phyloP scores from a whole-genome alignment of 129 eudicot genomes.

The Calendula officinalis region DNA sequence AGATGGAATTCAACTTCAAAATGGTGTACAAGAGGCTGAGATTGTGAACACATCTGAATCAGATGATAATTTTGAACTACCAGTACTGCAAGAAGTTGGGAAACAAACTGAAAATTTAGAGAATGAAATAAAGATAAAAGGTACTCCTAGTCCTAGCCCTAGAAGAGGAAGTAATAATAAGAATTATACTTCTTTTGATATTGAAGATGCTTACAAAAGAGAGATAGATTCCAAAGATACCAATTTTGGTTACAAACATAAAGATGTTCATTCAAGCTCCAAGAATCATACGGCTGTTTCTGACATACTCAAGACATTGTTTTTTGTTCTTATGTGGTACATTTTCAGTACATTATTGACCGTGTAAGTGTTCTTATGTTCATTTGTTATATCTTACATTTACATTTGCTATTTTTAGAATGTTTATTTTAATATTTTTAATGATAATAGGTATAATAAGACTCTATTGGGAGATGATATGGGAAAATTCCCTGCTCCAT shows the following conservation, averaged over 20 bases:
- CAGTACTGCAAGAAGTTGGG: constrained; percentile 39
- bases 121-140: constrained; percentile 28
- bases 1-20: constrained; percentile 31
- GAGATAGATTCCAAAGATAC: constrained; percentile 24
- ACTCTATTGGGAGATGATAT: constrained; percentile 75
- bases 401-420: constrained; percentile 14
- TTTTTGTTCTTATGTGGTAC: constrained; percentile 82
- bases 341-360: constrained; percentile 80
- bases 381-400: not conserved
- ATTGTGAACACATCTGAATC: constrained; percentile 18
- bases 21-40: constrained; percentile 17
- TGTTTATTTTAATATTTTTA: not conserved
- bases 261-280: constrained; percentile 13
- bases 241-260: constrained; percentile 20
- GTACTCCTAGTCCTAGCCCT: constrained; percentile 19
- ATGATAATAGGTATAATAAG: constrained; percentile 68
- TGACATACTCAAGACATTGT: constrained; percentile 78
- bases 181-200: constrained; percentile 56
- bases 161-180: constrained; percentile 31
- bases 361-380: constrained; percentile 54
- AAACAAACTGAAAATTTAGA: constrained; percentile 6
- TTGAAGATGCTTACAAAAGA: constrained; percentile 40
- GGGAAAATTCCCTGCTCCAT: constrained; percentile 97
- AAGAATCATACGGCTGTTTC: constrained; percentile 42
- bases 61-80: constrained; percentile 50